phyloP scores from a whole-genome alignment of 2,329 filamentous ascomycete genomes.

The Exophiala alcalophila region DNA sequence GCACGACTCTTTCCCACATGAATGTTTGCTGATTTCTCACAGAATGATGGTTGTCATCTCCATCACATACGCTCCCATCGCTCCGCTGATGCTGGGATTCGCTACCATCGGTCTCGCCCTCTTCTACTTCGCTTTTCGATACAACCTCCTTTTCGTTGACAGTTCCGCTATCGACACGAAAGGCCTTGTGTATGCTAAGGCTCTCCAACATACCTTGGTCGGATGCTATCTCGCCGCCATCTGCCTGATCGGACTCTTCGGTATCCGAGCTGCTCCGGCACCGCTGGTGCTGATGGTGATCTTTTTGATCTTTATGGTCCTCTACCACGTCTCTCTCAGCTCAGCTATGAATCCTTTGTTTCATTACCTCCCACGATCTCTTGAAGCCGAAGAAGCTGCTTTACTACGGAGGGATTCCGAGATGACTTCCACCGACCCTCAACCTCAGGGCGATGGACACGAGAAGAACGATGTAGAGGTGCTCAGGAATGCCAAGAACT shows the following conservation, averaged over 20 bases:
- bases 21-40: not conserved
- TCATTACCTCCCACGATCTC: conserved; percentile 74
- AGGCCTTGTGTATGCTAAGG: conserved; percentile 82
- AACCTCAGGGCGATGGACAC: conserved; percentile 19
- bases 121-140: conserved; percentile 84
- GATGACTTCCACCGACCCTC: not conserved
- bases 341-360: conserved; percentile 72
- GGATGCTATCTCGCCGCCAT: conserved; percentile 80
- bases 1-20: not conserved
- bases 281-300: conserved; percentile 73
- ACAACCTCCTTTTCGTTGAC: conserved; percentile 85
- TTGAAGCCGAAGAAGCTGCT: conserved; percentile 57
- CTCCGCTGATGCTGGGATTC: conserved; percentile 79
- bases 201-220: conserved; percentile 77
- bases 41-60: conserved; percentile 47
- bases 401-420: conserved; percentile 34
- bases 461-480: conserved; percentile 27
- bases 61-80: conserved; percentile 81
- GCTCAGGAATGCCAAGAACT: conserved; percentile 23
- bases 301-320: conserved; percentile 69
- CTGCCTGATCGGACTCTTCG: conserved; percentile 82
- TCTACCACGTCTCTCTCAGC: conserved; percentile 72
- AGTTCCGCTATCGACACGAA: conserved; percentile 82
- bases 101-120: conserved; percentile 73
- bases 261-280: conserved; percentile 60